A percentile compares a stretch with the other conserved stretches of the same genome.
Conservation (phyloP, 805 yeast species). For the Yarrowia hollandica region DNA sequence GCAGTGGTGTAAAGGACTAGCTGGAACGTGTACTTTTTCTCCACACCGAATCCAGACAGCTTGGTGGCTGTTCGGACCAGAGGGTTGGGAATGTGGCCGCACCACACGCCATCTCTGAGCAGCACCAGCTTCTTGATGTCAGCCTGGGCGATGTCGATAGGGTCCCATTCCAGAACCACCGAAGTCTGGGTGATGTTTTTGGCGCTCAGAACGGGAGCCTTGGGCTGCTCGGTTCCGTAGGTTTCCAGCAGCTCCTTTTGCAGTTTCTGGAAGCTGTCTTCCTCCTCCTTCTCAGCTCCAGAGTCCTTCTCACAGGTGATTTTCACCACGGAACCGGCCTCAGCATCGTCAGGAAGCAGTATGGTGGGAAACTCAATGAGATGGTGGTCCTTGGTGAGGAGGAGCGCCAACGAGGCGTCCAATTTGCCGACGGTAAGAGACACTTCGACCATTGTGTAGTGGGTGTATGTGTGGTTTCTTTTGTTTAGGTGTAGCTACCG, state of each 20-base stretch:
- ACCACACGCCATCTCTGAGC: conserved; percentile 64
- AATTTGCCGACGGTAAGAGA: conserved; percentile 92
- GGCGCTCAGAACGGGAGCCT: conserved; percentile 63
- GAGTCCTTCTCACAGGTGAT: conserved; percentile 78
- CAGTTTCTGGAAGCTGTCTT: conserved; percentile 55
- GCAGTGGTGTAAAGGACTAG: conserved; percentile 84
- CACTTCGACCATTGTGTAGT: conserved; percentile 71
- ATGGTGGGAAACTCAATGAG: conserved; percentile 96
- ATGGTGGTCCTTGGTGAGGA: conserved; percentile 89
- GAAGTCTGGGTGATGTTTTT: conserved; percentile 90
- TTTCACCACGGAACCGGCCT: conserved; percentile 88
- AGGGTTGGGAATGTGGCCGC: conserved; percentile 85
- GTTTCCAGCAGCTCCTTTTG: conserved; percentile 72
- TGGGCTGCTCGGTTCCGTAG: conserved; percentile 74
- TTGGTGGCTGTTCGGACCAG: conserved; percentile 75
- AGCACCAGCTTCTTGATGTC: conserved; percentile 71
- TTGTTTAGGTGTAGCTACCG: no score
- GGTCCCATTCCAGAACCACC: conserved; percentile 93
- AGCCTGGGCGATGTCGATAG: conserved; percentile 78
- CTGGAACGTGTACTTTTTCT: conserved; percentile 75
- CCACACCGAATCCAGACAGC: conserved; percentile 87
- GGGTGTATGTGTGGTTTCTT: no score
- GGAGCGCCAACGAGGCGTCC: conserved; percentile 89
- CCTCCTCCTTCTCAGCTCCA: conserved; percentile 62
- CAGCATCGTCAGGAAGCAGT: conserved; percentile 82